Percentiles rank a stretch among this genome's conserved stretches.
phyloP scores from a whole-genome alignment of 2,329 filamentous ascomycete genomes.

The Aspergillus jensenii region DNA sequence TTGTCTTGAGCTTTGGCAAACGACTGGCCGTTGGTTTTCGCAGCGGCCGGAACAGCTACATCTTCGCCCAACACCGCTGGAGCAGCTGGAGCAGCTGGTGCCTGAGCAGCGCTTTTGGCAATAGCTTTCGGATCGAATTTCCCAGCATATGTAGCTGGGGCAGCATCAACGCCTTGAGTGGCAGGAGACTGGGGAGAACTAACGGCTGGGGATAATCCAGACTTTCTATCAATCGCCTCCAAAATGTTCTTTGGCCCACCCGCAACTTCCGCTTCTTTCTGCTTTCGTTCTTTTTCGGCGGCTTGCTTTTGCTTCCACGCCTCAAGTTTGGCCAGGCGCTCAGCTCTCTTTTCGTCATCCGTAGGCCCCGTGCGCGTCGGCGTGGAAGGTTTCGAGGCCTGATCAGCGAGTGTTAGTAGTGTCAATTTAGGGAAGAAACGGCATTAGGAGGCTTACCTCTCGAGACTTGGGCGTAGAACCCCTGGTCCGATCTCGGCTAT shows the following conservation, averaged over 20 bases:
- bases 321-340: constrained; percentile 77
- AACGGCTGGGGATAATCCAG: constrained; percentile 54
- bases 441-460: constrained; percentile 52
- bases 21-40: constrained; percentile 42
- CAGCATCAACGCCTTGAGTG: constrained; percentile 47
- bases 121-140: constrained; percentile 89
- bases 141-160: constrained; percentile 64
- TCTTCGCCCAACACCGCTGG: constrained; percentile 57
- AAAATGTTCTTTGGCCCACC: constrained; percentile 67
- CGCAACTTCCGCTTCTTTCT: constrained; percentile 63
- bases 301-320: constrained; percentile 89
- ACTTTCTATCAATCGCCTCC: constrained; percentile 72
- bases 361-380: constrained; percentile 52
- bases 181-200: constrained; percentile 54
- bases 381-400: constrained; percentile 56
- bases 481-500: constrained; percentile 59
- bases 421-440: background rate
- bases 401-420: background rate
- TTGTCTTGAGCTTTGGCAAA: constrained; percentile 43
- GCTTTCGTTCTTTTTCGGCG: constrained; percentile 71
- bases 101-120: constrained; percentile 70
- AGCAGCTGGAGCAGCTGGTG: constrained; percentile 55
- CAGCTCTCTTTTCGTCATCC: constrained; percentile 75
- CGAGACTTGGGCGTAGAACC: constrained; percentile 51
- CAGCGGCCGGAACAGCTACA: constrained; percentile 50